These are phyloP conservation scores for Fraxinus anomala DNA, from an alignment of 257 asterid genomes.

Conservation along the genomic window DNA sequence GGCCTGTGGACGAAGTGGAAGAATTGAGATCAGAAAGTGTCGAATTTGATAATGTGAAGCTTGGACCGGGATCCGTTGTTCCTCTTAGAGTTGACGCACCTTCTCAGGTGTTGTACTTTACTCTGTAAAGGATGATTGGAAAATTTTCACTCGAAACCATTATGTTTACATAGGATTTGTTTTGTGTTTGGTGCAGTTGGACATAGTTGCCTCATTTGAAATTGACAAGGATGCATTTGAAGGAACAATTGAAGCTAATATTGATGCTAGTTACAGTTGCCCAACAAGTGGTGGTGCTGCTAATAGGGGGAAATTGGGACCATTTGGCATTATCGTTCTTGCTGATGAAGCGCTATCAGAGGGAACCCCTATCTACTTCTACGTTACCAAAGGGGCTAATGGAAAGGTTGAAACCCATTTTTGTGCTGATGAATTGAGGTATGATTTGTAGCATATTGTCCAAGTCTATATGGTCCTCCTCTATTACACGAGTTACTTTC, in stretches of 20 bases:
- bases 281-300: slow-evolving; percentile 69
- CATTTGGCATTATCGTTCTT: slow-evolving; percentile 71
- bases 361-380: slow-evolving; percentile 73
- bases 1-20: slow-evolving; percentile 88
- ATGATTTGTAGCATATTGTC: not conserved
- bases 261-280: slow-evolving; percentile 46
- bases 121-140: not conserved
- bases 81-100: slow-evolving; percentile 54
- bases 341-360: slow-evolving; percentile 59
- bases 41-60: slow-evolving; percentile 49
- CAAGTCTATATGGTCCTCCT: no score
- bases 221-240: slow-evolving; percentile 40
- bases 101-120: slow-evolving; percentile 53
- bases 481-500: not conserved
- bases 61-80: slow-evolving; percentile 67
- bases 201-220: slow-evolving; percentile 63
- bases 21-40: slow-evolving; percentile 53
- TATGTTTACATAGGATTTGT: not conserved
- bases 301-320: slow-evolving; percentile 69
- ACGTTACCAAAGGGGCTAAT: slow-evolving; percentile 49
- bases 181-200: slow-evolving; percentile 48
- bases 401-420: slow-evolving; percentile 58
- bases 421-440: slow-evolving; percentile 78
- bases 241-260: slow-evolving; percentile 32
- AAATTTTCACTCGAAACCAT: not conserved